These are phyloP conservation scores for Candida andamanensis DNA, from an alignment of 805 yeast genomes.

Conservation along the genomic window DNA sequence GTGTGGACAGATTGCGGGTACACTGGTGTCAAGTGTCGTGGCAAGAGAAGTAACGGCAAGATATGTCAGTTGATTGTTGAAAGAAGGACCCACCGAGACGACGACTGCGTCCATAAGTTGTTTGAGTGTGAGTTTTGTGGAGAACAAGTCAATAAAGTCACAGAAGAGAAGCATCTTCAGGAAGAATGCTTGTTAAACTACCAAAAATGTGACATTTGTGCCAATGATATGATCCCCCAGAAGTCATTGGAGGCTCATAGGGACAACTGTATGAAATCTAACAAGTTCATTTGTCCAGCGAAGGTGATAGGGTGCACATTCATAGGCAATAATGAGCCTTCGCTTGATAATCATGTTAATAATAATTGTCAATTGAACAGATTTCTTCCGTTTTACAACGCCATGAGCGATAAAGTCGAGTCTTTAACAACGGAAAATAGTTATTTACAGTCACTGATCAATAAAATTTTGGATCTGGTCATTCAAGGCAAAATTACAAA, in stretches of 20 bases:
- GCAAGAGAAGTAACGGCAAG: constrained; percentile 12
- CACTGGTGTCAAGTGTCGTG: constrained; percentile 32
- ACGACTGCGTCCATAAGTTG: constrained; percentile 35
- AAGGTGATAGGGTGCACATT: constrained; percentile 46
- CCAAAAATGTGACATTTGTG: constrained; percentile 38
- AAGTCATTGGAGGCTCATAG: constrained; percentile 37
- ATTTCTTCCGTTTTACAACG: constrained; percentile 22
- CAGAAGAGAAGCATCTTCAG: constrained; percentile 29
- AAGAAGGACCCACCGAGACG: constrained; percentile 10
- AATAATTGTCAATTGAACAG: constrained; percentile 27
- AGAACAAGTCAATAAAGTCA: constrained; percentile 19
- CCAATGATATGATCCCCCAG: constrained; percentile 36
- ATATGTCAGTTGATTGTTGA: constrained; percentile 12
- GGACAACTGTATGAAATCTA: constrained; percentile 35
- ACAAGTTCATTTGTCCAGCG: constrained; percentile 44
- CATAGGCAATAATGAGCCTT: constrained; percentile 33
- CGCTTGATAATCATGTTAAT: constrained; percentile 31
- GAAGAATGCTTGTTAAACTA: constrained; percentile 37
- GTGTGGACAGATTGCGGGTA: constrained; percentile 29
- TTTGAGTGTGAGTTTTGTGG: constrained; percentile 36
- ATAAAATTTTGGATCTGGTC: constrained; percentile 41
- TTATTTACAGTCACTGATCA: constrained; percentile 38
- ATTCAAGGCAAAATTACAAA: constrained; percentile 48
- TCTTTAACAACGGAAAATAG: constrained; percentile 31
- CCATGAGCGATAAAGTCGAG: constrained; percentile 20